These are phyloP conservation scores for Solanum bulbocastanum DNA, from an alignment of 257 asterid species.

Conservation along the genomic window DNA sequence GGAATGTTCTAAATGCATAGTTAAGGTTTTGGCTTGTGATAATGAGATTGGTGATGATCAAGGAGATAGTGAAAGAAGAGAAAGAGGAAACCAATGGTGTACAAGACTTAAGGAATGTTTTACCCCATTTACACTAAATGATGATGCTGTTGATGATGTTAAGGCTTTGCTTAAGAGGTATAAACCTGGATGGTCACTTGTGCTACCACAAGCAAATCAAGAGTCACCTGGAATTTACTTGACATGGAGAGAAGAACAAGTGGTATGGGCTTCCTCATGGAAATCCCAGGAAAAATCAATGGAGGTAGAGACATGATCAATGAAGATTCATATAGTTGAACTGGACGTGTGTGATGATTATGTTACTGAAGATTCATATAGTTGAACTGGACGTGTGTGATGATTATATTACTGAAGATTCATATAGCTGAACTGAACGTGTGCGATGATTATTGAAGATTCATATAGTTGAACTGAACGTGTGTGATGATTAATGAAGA, in stretches of 20 bases:
- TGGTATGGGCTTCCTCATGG: slow-evolving; percentile 91
- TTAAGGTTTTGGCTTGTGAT: slow-evolving; percentile 72
- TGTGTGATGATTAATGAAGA: not conserved
- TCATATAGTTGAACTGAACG: not conserved
- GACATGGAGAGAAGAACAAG: slow-evolving; percentile 79
- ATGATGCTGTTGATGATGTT: slow-evolving; percentile 71
- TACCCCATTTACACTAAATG: slow-evolving; percentile 30
- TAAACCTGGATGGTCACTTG: slow-evolving; percentile 59
- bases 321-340: not conserved
- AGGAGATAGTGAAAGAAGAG: slow-evolving; percentile 48
- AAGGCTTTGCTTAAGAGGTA: slow-evolving; percentile 70
- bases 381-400: not conserved
- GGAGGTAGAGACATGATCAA: not conserved
- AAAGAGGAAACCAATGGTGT: slow-evolving; percentile 67
- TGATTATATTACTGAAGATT: not conserved
- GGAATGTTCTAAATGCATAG: slow-evolving; percentile 59
- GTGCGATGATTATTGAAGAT: not conserved
- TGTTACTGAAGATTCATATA: not conserved
- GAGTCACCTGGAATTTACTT: slow-evolving; percentile 41
- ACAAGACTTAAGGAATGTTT: slow-evolving; percentile 44
- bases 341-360: not conserved
- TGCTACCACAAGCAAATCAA: slow-evolving; percentile 14
- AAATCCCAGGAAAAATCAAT: slow-evolving; percentile 29
- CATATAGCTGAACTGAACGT: not conserved
- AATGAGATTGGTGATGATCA: slow-evolving; percentile 12